Base-by-base conservation (phyloP, 305 asterid genomes). In the Fraxinus latifolia region DNA sequence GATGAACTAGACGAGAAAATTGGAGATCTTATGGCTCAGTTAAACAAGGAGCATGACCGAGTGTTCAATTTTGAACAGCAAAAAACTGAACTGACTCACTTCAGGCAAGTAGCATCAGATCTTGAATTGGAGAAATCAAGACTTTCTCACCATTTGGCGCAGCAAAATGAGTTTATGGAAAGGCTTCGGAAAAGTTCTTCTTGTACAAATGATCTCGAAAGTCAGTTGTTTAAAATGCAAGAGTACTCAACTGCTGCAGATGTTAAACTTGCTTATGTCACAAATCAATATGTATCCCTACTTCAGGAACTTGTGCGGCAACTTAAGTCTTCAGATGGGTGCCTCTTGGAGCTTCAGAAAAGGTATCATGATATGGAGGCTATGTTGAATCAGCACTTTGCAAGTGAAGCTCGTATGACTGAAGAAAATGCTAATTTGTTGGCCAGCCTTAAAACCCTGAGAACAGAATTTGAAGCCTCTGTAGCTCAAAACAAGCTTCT, bases 111-210 rank as follows among this genome's bases (percentile, higher is more conserved):
- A 79, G 90, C 84, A 73, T 85, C 88, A 34, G 89, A 89, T 83
- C 90, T 91, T 50, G 95, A 92, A 84, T 50, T 78, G 84, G 97
- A 94, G 86, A 96, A 89, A 80, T 90, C 90, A 55, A 91, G 91
- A 83, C 92, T 93, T 73, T 70, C 25, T 31, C 87, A 71, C 82
- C 91, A 86, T 80, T 79, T 91, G 81, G 83, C 44, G 85, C 91
- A 87, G 90, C 91, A 85, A 72, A 88, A 83, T 12, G 82, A 78
- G 83, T 79, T 86, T 15, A 80, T 90, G 79, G 92, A 88, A 80
- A 85, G 89, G 79, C 89, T 92, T 79, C 84, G 87, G 86, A 82
- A 80, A 77, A 81, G 86, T 65, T 34, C 83, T 76, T 86, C 91
- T 71, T 14, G 44, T 84, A 85, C 85, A 86, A 80, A 85, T 87